These are phyloP conservation scores for Aphelidium insulamus DNA, from an alignment of 371 early-diverging fungal genomes.

Conservation along the genomic window DNA sequence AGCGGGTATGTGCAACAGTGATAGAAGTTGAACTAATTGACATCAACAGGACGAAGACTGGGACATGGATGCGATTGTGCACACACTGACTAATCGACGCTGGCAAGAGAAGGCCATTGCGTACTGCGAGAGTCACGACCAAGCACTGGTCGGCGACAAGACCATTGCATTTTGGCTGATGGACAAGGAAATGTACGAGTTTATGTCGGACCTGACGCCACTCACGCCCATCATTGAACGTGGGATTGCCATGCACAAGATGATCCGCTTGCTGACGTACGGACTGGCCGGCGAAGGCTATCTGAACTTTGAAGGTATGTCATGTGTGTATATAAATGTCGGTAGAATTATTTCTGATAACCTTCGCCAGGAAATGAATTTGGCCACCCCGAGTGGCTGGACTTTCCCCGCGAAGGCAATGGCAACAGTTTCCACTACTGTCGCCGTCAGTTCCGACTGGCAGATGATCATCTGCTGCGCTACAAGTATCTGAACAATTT, in stretches of 20 bases:
- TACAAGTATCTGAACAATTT: slow-evolving; percentile 79
- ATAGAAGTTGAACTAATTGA: too few relatives aligned
- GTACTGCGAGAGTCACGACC: slow-evolving; percentile 88
- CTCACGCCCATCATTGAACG: slow-evolving; percentile 78
- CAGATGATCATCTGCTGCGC: slow-evolving; percentile 59
- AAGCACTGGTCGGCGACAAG: slow-evolving; percentile 93
- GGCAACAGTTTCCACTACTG: slow-evolving; percentile 77
- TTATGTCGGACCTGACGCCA: slow-evolving; percentile 63
- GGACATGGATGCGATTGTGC: slow-evolving; percentile 63
- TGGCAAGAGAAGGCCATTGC: slow-evolving; percentile 66
- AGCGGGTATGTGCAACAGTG: too few relatives aligned
- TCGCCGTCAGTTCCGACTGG: slow-evolving; percentile 77
- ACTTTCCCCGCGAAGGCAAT: slow-evolving; percentile 89
- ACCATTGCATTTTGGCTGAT: slow-evolving; percentile 93
- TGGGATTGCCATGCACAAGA: slow-evolving; percentile 80
- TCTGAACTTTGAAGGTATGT: slow-evolving; percentile 86
- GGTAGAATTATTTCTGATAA: not conserved
- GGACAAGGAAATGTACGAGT: slow-evolving; percentile 93
- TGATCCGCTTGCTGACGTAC: slow-evolving; percentile 75
- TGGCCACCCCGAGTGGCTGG: slow-evolving; percentile 96
- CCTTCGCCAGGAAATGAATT: slow-evolving; percentile 80
- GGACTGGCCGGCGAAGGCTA: slow-evolving; percentile 87
- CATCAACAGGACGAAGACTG: slow-evolving; percentile 77
- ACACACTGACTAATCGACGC: slow-evolving; percentile 78
- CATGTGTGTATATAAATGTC: slow-evolving; percentile 2